Evolutionary conservation across 257 asterid species (phyloP).

Genomic region (Nicotiana attenuata): DNA sequence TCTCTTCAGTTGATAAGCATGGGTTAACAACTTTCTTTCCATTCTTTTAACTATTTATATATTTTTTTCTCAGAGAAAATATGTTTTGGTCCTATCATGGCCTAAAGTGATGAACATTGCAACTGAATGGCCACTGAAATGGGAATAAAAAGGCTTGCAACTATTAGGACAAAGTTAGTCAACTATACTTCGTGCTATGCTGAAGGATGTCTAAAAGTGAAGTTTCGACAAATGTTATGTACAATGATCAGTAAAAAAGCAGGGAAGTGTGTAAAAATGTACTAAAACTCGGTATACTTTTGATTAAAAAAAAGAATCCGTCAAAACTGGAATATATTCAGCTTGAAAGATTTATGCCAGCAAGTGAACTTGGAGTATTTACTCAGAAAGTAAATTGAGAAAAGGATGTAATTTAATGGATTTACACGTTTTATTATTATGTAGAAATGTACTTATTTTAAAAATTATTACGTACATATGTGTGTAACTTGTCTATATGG

Average conservation of each 20-base stretch:
- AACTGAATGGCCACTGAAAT: background rate
- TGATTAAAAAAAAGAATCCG: no score
- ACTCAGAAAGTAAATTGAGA: background rate
- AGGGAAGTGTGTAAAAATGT: background rate
- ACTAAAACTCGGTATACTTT: background rate
- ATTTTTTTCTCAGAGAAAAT: background rate
- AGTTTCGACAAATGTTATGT: background rate
- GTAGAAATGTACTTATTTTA: background rate
- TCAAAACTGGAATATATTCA: no score
- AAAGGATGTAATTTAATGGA: background rate
- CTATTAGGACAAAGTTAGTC: background rate
- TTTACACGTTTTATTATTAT: background rate
- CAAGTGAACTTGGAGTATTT: no score
- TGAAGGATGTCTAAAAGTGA: background rate
- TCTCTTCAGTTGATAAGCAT: slow-evolving; percentile 5
- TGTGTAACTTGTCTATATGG: slow-evolving; percentile 1
- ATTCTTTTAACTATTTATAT: background rate
- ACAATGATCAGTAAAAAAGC: background rate
- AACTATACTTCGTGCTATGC: background rate
- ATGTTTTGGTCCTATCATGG: background rate
- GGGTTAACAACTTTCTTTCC: background rate
- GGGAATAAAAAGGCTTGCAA: background rate
- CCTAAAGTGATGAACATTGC: background rate
- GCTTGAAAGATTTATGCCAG: background rate
- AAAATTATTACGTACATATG: background rate